Evolutionary conservation across 768 basidiomycete species (phyloP).

Genomic region (Xanthoconium purpureum): DNA sequence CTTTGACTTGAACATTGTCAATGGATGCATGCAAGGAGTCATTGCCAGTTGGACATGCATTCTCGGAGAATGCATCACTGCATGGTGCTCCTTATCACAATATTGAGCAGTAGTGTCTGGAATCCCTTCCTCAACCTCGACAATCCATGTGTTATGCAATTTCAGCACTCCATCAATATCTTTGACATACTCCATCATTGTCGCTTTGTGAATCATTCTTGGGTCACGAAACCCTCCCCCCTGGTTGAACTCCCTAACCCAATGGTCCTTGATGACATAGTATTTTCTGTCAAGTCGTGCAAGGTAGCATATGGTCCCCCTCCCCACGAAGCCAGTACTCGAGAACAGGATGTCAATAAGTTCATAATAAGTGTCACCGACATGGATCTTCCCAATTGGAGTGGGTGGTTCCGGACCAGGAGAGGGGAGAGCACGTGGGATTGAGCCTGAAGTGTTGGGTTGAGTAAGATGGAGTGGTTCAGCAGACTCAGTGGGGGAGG

Average conservation of each 20-base stretch:
- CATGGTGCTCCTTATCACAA: neutral
- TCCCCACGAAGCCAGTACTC: neutral
- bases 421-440: too few species aligned
- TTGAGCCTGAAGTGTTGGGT: too few species aligned
- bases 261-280: too few species aligned
- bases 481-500: too few species aligned
- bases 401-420: too few species aligned
- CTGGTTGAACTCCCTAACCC: too few species aligned
- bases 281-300: too few species aligned
- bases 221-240: too few species aligned
- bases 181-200: neutral
- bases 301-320: neutral
- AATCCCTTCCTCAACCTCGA: neutral
- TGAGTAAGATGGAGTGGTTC: too few species aligned
- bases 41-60: neutral
- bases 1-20: neutral
- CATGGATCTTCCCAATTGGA: neutral
- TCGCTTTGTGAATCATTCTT: neutral
- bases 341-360: neutral
- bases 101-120: neutral
- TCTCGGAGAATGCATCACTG: neutral
- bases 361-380: neutral
- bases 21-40: neutral
- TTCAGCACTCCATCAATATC: neutral
- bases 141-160: neutral